Evolutionary conservation across 495 filamentous ascomycete species (phyloP).

Genomic region (Penicillium nucicola): DNA sequence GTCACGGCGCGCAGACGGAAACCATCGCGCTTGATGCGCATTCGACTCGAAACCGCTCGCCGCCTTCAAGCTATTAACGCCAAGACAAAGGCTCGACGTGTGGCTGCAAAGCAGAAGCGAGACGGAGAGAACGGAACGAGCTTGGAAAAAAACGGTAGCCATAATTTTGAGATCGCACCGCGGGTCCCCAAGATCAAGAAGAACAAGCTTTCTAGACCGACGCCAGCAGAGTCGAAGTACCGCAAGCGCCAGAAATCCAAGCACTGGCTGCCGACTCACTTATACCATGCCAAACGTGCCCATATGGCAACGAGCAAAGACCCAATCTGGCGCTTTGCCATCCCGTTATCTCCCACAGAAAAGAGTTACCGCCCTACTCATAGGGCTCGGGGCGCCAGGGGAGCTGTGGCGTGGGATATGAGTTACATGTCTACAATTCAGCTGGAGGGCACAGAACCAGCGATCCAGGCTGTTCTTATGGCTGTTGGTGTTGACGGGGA

Average conservation of each 20-base stretch:
- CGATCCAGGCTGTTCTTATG: conserved; percentile 61
- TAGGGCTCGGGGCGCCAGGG: conserved; percentile 66
- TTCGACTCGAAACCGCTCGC: conserved; percentile 81
- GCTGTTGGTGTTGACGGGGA: conserved; percentile 55
- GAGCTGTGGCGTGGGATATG: conserved; percentile 84
- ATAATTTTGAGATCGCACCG: conserved; percentile 39
- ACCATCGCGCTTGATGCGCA: conserved; percentile 63
- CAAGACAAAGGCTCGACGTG: conserved; percentile 50
- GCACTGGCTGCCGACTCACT: conserved; percentile 91
- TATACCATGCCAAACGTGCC: conserved; percentile 91
- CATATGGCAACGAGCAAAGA: conserved; percentile 75
- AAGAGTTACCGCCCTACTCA: conserved; percentile 89
- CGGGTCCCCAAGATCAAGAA: conserved; percentile 68
- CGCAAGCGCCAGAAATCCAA: conserved; percentile 85
- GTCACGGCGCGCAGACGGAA: conserved; percentile 69
- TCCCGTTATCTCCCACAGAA: conserved; percentile 79
- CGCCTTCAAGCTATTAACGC: conserved; percentile 62
- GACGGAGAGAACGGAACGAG: conserved; percentile 30
- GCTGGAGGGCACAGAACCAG: conserved; percentile 63
- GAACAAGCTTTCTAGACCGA: conserved; percentile 64
- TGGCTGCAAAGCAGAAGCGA: conserved; percentile 29
- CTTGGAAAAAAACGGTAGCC: conserved; percentile 32
- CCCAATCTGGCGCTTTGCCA: conserved; percentile 83
- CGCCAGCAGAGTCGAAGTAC: conserved; percentile 65
- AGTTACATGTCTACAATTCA: conserved; percentile 90